Evolutionary conservation across 169 alveolate genomes (phyloP), one percentile per base, ranked within the genome.

Genomic region (Plasmodium inui): DNA sequence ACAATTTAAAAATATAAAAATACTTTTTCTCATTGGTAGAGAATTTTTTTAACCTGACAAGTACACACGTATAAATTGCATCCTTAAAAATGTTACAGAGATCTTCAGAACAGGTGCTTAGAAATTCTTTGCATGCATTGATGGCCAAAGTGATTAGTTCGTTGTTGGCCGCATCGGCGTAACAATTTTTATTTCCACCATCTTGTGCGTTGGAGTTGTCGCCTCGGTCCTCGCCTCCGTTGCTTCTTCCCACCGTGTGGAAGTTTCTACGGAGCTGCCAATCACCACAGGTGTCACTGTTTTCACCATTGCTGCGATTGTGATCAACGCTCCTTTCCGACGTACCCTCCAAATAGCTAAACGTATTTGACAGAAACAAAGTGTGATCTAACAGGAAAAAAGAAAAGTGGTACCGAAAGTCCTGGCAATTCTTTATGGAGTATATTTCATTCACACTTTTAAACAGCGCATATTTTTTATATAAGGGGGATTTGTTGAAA

Each of bases 51-150:
- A 89, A 73, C 82, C 94, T 32, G 70, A 89, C 89, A 37, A 89
- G 89, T 46, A 89, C 89, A 73, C 94, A 89, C 9, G 94, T 89
- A 72, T 89, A 89, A 22, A 89, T 89, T 39, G 94, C 94, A 32
- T 89, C 94, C 72, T 73, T 89, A 89, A 89, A 89, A 57, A 89
- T 73, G 50, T 89, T 78, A 67, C 82, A 73, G 37, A 89, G 72
- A 32, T 89, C 89, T 12, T 89, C 82, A 57, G 88, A 57, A 14
- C 94, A 89, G 50, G 46, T 57, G 82, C 82, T 79, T 89, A 89
- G 71, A 89, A 89, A 89, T 79, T 89, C 94, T 89, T 89, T 89
- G 82, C 94, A 89, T 79, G 94, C 94, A 39, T 79, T 89, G 28
- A 90, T 89, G 26, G 94, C 82, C 82, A 89, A 79, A 12, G 37